phyloP scores from a whole-genome alignment of 208 protist species.

The Trypanosoma conorhini region DNA sequence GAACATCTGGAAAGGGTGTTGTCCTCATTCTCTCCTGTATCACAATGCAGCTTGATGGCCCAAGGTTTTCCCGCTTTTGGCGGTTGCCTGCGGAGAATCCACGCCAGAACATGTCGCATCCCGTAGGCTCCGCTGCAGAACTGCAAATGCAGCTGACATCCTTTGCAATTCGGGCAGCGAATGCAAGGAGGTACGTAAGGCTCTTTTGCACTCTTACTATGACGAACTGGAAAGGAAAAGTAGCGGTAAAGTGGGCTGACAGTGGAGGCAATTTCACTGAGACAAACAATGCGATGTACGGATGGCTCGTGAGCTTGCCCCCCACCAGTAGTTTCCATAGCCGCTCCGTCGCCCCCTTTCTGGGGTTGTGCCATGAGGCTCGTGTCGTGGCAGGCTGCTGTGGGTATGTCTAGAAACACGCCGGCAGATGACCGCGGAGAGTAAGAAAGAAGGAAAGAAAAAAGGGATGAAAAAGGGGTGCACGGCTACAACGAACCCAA shows the following conservation, averaged over 20 bases:
- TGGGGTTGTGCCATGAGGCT: background rate
- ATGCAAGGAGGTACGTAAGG: conserved; percentile 8
- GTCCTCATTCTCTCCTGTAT: background rate
- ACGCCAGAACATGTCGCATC: conserved; percentile 25
- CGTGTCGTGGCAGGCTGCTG: background rate
- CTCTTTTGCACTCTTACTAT: background rate
- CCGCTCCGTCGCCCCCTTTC: background rate
- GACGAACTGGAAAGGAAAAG: conserved; percentile 17
- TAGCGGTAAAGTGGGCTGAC: conserved; percentile 19
- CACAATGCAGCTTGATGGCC: conserved; percentile 15
- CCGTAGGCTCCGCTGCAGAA: conserved; percentile 36
- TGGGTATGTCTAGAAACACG: background rate
- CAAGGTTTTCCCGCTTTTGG: conserved; percentile 7
- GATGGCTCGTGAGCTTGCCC: background rate
- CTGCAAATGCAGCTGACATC: conserved; percentile 30
- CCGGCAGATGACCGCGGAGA: background rate
- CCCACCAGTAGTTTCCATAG: background rate
- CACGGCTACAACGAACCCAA: background rate
- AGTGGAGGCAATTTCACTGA: conserved; percentile 10
- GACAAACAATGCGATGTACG: background rate
- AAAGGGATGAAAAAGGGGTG: background rate
- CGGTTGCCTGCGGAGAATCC: conserved; percentile 19
- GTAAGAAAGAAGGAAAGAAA: background rate
- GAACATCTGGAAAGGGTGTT: background rate
- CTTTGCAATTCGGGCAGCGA: conserved; percentile 32